Percentiles rank a stretch among this genome's conserved stretches.
phyloP scores from a whole-genome alignment of 345 rosid genomes.

The Salix suchowensis region DNA sequence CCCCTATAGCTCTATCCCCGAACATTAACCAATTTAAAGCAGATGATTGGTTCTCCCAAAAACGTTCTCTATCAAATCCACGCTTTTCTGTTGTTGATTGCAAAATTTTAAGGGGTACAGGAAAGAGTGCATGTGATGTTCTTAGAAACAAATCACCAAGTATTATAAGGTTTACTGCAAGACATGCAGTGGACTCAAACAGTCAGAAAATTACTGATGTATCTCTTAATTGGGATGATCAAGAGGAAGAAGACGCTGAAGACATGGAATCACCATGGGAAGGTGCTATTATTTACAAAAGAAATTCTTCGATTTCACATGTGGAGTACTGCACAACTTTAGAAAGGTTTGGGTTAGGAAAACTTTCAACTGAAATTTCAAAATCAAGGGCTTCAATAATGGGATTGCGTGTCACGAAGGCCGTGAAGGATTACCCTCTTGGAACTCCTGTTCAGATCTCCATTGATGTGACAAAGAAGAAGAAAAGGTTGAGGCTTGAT shows the following conservation, averaged over 20 bases:
- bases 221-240: constrained; percentile 57
- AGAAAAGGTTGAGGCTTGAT: constrained; percentile 74
- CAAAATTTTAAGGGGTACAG: constrained; percentile 7
- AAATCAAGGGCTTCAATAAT: constrained; percentile 67
- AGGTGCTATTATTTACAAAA: constrained; percentile 72
- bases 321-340: constrained; percentile 83
- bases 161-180: constrained; percentile 18
- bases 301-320: constrained; percentile 67
- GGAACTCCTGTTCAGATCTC: constrained; percentile 96
- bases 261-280: constrained; percentile 80
- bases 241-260: constrained; percentile 33
- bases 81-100: constrained; percentile 6
- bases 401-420: constrained; percentile 89
- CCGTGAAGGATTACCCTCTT: constrained; percentile 70
- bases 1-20: constrained; percentile 23
- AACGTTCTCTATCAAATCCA: constrained; percentile 10
- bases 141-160: constrained; percentile 8
- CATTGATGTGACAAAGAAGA: constrained; percentile 71
- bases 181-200: constrained; percentile 23
- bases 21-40: constrained; percentile 8
- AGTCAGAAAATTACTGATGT: constrained; percentile 36
- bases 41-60: constrained; percentile 9
- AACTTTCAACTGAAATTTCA: constrained; percentile 58
- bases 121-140: constrained; percentile 4
- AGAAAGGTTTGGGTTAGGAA: constrained; percentile 88